Percentiles rank a stretch among this genome's conserved stretches.
Evolutionary conservation across 2,329 filamentous ascomycete genomes (phyloP).

Genomic region (Penicillium digitatum): DNA sequence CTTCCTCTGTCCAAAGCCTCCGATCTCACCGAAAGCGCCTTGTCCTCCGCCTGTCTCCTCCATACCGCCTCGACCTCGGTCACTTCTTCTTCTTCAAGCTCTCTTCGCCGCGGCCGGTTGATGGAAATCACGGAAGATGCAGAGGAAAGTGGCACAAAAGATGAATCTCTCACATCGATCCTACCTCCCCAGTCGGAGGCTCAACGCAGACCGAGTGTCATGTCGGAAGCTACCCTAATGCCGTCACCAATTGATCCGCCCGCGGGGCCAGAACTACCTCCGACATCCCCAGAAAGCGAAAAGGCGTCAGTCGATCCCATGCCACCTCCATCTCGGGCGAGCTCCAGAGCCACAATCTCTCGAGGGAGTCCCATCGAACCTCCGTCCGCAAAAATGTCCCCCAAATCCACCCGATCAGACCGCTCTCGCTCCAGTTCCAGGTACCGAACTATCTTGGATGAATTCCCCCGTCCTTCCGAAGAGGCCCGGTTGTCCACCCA

Average conservation of each 20-base stretch:
- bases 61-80: slow-evolving; percentile 83
- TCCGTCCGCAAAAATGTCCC: slow-evolving; percentile 16
- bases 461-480: slow-evolving; percentile 33
- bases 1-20: slow-evolving; percentile 71
- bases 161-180: slow-evolving; percentile 38
- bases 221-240: slow-evolving; percentile 36
- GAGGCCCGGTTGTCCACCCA: slow-evolving; percentile 41
- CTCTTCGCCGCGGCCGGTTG: slow-evolving; percentile 69
- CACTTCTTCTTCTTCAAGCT: slow-evolving; percentile 81
- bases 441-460: slow-evolving; percentile 32
- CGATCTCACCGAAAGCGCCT: slow-evolving; percentile 79
- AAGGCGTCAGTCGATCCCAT: slow-evolving; percentile 14
- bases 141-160: slow-evolving; percentile 64
- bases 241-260: slow-evolving; percentile 19
- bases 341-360: slow-evolving; percentile 20
- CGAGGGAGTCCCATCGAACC: slow-evolving; percentile 16
- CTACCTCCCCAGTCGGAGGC: slow-evolving; percentile 18
- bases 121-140: slow-evolving; percentile 94
- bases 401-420: slow-evolving; percentile 15
- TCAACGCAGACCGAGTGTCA: slow-evolving; percentile 29
- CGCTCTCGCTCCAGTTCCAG: slow-evolving; percentile 24
- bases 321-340: slow-evolving; percentile 18
- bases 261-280: slow-evolving; percentile 4
- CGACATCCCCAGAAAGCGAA: slow-evolving; percentile 14
- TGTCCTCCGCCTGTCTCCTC: slow-evolving; percentile 83